These are phyloP conservation scores for Aspergillus sp. DNA, from an alignment of 2,329 filamentous ascomycete species.

Conservation along the genomic window DNA sequence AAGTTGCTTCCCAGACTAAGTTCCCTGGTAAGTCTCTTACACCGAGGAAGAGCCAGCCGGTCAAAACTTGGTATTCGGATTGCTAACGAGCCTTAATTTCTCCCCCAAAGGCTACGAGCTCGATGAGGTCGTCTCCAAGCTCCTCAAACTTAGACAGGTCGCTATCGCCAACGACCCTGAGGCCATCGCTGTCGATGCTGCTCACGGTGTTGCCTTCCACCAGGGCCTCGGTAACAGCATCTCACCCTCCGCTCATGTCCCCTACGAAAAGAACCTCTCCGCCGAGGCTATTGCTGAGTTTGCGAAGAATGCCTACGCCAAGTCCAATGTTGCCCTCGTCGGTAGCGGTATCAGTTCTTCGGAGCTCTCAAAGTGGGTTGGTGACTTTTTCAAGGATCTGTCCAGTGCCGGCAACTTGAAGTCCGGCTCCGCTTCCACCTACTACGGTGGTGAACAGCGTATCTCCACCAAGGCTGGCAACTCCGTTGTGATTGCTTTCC, in stretches of 20 bases:
- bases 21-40: slow-evolving; percentile 62
- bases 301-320: slow-evolving; percentile 76
- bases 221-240: slow-evolving; percentile 80
- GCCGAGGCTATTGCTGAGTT: slow-evolving; percentile 73
- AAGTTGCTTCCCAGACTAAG: slow-evolving; percentile 85
- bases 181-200: slow-evolving; percentile 79
- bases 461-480: slow-evolving; percentile 75
- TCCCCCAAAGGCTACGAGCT: slow-evolving; percentile 73
- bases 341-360: slow-evolving; percentile 79
- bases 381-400: slow-evolving; percentile 82
- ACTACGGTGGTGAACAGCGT: slow-evolving; percentile 94
- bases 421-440: slow-evolving; percentile 70
- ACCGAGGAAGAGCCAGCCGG: not conserved
- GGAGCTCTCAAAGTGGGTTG: slow-evolving; percentile 83
- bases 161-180: slow-evolving; percentile 62
- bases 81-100: slow-evolving; percentile 11
- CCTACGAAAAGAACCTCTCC: slow-evolving; percentile 77
- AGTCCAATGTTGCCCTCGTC: slow-evolving; percentile 87
- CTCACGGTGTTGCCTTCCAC: slow-evolving; percentile 87
- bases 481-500: slow-evolving; percentile 86
- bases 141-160: slow-evolving; percentile 76
- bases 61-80: not conserved
- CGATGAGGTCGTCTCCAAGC: slow-evolving; percentile 78
- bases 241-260: slow-evolving; percentile 69
- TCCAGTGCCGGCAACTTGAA: slow-evolving; percentile 54